A percentile compares a stretch with the other conserved stretches of the same genome.
phyloP scores from a whole-genome alignment of 2,329 filamentous ascomycete species.

The Talaromyces sp. region DNA sequence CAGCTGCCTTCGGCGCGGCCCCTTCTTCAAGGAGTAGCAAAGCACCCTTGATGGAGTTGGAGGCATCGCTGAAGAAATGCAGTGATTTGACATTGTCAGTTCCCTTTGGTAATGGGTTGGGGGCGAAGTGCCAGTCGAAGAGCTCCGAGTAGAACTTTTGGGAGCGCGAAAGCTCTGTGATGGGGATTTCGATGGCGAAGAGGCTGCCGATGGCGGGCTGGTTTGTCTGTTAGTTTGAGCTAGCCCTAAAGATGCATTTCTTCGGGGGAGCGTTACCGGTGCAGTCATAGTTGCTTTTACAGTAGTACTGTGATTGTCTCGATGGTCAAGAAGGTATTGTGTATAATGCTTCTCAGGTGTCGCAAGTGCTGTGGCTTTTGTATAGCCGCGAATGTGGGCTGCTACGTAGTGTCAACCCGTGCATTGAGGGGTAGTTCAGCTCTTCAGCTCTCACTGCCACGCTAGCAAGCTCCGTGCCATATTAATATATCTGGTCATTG shows the following conservation, averaged over 20 bases:
- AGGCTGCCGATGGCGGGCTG: constrained; percentile 12
- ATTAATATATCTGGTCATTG: background rate
- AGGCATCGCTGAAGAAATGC: constrained; percentile 17
- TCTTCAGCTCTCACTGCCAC: background rate
- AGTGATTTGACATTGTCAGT: constrained; percentile 12
- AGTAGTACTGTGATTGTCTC: background rate
- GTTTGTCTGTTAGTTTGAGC: constrained; percentile 2
- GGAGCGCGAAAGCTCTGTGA: constrained; percentile 11
- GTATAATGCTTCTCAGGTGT: background rate
- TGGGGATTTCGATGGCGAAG: constrained; percentile 17
- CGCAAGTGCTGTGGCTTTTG: background rate
- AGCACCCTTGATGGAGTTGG: constrained; percentile 15
- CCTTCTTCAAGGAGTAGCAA: constrained; percentile 16
- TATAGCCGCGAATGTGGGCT: background rate
- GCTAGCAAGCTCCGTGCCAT: background rate
- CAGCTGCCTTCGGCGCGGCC: background rate
- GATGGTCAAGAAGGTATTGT: background rate
- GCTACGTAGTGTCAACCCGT: background rate
- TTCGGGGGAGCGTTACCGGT: background rate
- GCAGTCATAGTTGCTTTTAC: constrained; percentile 12
- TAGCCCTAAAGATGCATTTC: background rate
- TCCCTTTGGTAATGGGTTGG: constrained; percentile 1
- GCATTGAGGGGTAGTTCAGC: background rate
- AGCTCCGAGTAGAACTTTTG: constrained; percentile 17
- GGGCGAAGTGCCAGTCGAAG: constrained; percentile 13